These are phyloP conservation scores for Scheffersomyces parashehatae DNA, from an alignment of 1,139 yeast genomes.

Conservation along the genomic window DNA sequence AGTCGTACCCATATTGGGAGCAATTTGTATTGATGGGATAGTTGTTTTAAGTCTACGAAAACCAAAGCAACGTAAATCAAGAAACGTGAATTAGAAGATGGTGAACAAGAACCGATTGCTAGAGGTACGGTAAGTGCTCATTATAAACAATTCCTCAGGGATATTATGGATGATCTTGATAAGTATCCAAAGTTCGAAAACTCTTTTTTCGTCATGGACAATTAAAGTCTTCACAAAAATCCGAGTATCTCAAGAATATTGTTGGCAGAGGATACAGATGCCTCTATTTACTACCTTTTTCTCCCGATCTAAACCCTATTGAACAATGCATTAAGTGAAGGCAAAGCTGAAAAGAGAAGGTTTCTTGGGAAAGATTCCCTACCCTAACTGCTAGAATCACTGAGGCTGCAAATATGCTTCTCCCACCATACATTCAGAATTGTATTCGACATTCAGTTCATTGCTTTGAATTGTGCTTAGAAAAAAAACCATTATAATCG, in stretches of 20 bases:
- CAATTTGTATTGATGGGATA: no score
- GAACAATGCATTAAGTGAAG: conserved; percentile 4
- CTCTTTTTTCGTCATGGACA: neutral
- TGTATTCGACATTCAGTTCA: conserved; percentile 2
- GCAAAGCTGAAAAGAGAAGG: conserved; percentile 2
- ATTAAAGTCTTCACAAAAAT: conserved; percentile 4
- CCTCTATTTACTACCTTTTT: conserved; percentile 5
- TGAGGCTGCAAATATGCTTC: conserved; percentile 3
- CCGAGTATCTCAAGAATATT: conserved; percentile 2
- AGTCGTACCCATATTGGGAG: no score
- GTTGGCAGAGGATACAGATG: conserved; percentile 1
- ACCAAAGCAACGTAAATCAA: no score
- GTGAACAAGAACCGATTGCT: no score
- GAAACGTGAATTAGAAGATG: no score
- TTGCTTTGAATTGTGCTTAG: neutral
- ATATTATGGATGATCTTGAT: neutral
- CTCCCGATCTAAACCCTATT: conserved; percentile 6
- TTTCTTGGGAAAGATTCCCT: conserved; percentile 1
- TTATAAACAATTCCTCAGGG: neutral
- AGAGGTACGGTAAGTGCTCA: neutral
- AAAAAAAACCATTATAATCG: no score
- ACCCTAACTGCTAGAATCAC: conserved; percentile 2
- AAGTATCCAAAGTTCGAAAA: no score
- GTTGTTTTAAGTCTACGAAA: no score
- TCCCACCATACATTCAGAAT: conserved; percentile 1